Evolutionary conservation across 176 grass and related monocot species (phyloP).

Genomic region (Aechmea fasciata): DNA sequence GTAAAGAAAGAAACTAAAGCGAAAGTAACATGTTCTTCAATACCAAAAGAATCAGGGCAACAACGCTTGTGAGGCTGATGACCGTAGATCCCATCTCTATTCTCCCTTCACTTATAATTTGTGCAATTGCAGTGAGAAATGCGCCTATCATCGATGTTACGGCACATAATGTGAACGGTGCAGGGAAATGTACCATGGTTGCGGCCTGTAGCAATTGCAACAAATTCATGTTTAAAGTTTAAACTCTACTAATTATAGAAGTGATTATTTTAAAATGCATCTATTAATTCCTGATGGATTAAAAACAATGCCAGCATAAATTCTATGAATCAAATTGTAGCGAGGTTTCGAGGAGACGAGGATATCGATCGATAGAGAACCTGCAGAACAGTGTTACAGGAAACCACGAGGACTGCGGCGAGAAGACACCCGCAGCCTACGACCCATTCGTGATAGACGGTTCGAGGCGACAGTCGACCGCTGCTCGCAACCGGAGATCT

Average conservation of each 20-base stretch:
- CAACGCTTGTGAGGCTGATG: constrained; percentile 27
- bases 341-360: background rate
- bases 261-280: background rate
- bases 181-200: constrained; percentile 52
- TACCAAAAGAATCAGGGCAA: constrained; percentile 43
- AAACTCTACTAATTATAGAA: background rate
- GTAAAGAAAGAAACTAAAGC: background rate
- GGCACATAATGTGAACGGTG: constrained; percentile 47
- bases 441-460: constrained; percentile 32
- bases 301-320: too few species aligned
- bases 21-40: background rate
- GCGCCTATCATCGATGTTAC: constrained; percentile 53
- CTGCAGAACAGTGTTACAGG: constrained; percentile 51
- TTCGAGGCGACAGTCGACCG: background rate
- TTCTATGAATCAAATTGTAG: background rate
- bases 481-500: background rate
- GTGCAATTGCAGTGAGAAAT: constrained; percentile 37
- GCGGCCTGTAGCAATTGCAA: constrained; percentile 32
- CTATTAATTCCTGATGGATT: too few species aligned
- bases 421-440: constrained; percentile 50
- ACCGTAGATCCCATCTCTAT: constrained; percentile 38
- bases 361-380: constrained; percentile 3
- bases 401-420: constrained; percentile 38
- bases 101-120: constrained; percentile 36
- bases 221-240: background rate